Evolutionary conservation across 169 alveolate genomes (phyloP), one percentile per base, ranked within the genome.

Genomic region (Ichthyophthirius multifiliis): DNA sequence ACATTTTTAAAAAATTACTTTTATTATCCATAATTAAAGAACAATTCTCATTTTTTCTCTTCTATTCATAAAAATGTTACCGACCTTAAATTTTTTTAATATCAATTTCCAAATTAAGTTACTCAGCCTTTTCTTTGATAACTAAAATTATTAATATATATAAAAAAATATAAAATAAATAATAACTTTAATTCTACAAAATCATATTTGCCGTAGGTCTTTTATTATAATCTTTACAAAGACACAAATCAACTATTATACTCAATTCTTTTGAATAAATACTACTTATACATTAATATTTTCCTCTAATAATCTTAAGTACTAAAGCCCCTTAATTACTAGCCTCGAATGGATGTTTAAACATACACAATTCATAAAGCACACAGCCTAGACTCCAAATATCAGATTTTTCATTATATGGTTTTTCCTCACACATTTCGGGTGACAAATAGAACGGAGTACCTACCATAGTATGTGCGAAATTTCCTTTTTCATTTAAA

Each of bases 371-470:
- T 81, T 96, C 98, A 88, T 96, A 94, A 31, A 94, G 85, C 12
- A 96, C 94, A 65, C 97, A 94, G 0, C 99, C 99, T 18, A 98
- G 85, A 0, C 99, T 99, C 99, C 99, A 98, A 9, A 98, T 96
- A 92, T 98, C 99, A 46, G 99, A 96, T 77, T 99, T 99, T 94
- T 98, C 94, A 83, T 97, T 97, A 91, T 97, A 98, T 5, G 99
- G 99, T 81, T 95, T 95, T 55, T 98, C 99, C 93, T 97, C 97
- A 80, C 99, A 98, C 55, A 98, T 95, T 92, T 99, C 99, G 0
- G 99, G 99, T 32, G 99, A 96, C 87, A 99, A 90, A 92, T 98
- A 99, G 93, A 98, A 99, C 0, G 99, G 99, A 9, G 99, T 99
- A 44, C 99, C 99, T 37, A 98, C 97, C 88, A 95, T 91, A 10